Evolutionary conservation across 441 rosid genomes (phyloP).

Genomic region (Pelargonium australe): DNA sequence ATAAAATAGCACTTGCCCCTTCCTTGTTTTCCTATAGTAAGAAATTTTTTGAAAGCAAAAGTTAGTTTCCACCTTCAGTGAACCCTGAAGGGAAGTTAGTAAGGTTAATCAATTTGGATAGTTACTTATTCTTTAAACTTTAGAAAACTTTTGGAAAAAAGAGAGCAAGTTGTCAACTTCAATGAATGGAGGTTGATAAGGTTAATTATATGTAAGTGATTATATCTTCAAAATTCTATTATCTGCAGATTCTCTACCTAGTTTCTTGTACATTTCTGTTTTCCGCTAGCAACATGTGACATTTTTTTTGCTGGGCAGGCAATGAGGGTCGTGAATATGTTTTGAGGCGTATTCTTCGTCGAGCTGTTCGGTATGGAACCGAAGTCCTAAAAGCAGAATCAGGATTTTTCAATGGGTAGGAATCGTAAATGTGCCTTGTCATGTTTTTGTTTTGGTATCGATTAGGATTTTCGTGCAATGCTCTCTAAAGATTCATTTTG

Average conservation of each 20-base stretch:
- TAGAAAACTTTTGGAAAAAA: not conserved
- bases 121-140: not conserved
- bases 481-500: not conserved
- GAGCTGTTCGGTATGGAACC: constrained; percentile 93
- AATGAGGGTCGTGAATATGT: constrained; percentile 98
- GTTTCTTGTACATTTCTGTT: not conserved
- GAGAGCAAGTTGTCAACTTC: not conserved
- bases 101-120: not conserved
- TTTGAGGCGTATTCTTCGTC: constrained; percentile 93
- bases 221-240: not conserved
- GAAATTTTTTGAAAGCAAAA: not conserved
- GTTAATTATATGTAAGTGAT: not conserved
- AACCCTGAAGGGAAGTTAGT: not conserved
- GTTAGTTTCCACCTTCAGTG: not conserved
- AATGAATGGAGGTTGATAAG: not conserved
- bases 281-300: constrained; percentile 10
- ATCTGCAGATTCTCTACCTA: not conserved
- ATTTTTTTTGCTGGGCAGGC: constrained; percentile 40
- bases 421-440: constrained; percentile 10
- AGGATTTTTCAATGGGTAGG: constrained; percentile 91
- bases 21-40: not conserved
- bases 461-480: constrained; percentile 5
- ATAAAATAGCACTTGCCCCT: not conserved
- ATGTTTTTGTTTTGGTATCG: not conserved
- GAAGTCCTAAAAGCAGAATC: constrained; percentile 85